Conservation (phyloP, 371 early-diverging fungal species). For the Apophysomyces variabilis region DNA sequence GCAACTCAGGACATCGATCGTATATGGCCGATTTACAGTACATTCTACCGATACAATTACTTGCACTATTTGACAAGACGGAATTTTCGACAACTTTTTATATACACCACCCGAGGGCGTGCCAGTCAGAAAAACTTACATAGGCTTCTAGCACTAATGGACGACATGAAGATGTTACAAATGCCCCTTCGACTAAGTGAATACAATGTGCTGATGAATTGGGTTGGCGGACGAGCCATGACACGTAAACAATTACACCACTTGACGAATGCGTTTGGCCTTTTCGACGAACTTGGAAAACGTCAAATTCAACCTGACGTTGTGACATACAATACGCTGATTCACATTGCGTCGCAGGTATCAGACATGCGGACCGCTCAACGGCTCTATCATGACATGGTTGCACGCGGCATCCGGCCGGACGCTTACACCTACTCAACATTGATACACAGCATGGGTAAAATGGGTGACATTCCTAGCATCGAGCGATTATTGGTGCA, state of each 20-base stretch:
- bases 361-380: constrained; percentile 49
- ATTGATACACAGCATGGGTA: constrained; percentile 39
- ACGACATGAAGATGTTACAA: constrained; percentile 42
- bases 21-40: constrained; percentile 54
- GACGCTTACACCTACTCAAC: constrained; percentile 47
- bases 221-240: constrained; percentile 47
- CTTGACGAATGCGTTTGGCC: constrained; percentile 39
- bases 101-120: constrained; percentile 31
- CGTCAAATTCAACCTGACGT: constrained; percentile 27
- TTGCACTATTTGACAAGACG: constrained; percentile 31
- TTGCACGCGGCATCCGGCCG: constrained; percentile 38
- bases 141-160: constrained; percentile 39
- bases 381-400: constrained; percentile 52
- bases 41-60: constrained; percentile 34
- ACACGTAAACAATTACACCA: constrained; percentile 33
- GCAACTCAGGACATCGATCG: constrained; percentile 48
- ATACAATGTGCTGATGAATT: constrained; percentile 47
- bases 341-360: constrained; percentile 44
- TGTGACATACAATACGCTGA: constrained; percentile 44
- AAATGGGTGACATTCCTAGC: constrained; percentile 40
- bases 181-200: constrained; percentile 34
- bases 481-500: constrained; percentile 39
- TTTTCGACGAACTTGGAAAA: constrained; percentile 44
- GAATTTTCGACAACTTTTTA: constrained; percentile 38
- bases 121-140: constrained; percentile 42